A percentile compares a stretch with the other conserved stretches of the same genome.
These are phyloP conservation scores for Mallotus repandus DNA, from an alignment of 441 rosid genomes.

Conservation along the genomic window DNA sequence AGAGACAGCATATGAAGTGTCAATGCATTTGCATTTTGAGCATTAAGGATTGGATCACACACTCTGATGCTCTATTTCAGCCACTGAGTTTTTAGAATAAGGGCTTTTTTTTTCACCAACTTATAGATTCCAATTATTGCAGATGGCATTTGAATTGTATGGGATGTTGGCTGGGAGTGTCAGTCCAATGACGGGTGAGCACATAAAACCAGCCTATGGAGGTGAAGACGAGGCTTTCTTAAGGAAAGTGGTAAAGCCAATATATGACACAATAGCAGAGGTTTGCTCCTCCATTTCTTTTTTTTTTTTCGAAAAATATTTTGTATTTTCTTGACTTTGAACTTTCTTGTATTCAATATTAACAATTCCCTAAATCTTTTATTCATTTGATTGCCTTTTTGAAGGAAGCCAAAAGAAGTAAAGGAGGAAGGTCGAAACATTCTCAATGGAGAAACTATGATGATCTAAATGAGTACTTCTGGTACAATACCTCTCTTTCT, in stretches of 20 bases:
- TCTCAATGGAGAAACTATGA: conserved; percentile 99
- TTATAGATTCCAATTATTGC: conserved; percentile 14
- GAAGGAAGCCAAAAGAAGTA: conserved; percentile 86
- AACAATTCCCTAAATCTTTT: not conserved
- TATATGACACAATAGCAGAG: conserved; percentile 74
- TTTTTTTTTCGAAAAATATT: not conserved
- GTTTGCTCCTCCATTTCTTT: conserved; percentile 30
- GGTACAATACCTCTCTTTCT: conserved; percentile 42
- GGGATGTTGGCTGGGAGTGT: conserved; percentile 97
- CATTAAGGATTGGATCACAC: not conserved
- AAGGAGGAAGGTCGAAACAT: conserved; percentile 85
- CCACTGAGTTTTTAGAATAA: not conserved
- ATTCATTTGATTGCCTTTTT: conserved; percentile 1
- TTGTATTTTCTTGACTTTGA: conserved; percentile 18
- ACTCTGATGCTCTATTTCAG: not conserved
- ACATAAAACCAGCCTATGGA: conserved; percentile 92
- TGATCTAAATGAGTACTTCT: conserved; percentile 94
- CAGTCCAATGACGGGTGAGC: conserved; percentile 96
- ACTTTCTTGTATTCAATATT: conserved; percentile 5
- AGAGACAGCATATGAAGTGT: not conserved
- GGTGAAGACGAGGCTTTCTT: conserved; percentile 97
- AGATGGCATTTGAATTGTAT: conserved; percentile 99
- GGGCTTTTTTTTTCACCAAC: not conserved
- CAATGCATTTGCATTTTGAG: not conserved
- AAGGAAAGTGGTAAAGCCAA: conserved; percentile 86